phyloP scores from a whole-genome alignment of 2,329 filamentous ascomycete genomes.

The Xylariaceae sp. region DNA sequence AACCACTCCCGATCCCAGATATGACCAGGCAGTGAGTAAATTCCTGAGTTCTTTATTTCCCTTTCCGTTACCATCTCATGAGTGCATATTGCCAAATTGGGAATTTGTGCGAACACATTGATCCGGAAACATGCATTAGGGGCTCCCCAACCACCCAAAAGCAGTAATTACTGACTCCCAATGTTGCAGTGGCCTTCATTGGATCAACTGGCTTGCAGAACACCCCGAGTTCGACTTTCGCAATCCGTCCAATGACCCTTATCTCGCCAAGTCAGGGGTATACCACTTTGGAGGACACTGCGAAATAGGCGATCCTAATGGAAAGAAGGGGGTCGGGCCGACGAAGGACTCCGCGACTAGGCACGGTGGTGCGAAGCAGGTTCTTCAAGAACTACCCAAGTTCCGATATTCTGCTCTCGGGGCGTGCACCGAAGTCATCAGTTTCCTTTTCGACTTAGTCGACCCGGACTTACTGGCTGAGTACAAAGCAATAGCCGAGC shows the following conservation, averaged over 20 bases:
- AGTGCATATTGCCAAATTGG: too few relatives aligned
- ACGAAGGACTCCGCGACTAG: not conserved
- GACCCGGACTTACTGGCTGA: not conserved
- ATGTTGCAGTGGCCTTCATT: conserved; percentile 1
- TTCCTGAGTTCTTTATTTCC: too few relatives aligned
- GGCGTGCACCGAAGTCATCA: not conserved
- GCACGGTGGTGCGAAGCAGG: too few relatives aligned
- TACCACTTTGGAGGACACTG: not conserved
- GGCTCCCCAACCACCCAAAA: too few relatives aligned
- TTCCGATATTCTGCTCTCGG: not conserved
- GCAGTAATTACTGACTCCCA: too few relatives aligned
- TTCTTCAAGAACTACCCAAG: not conserved
- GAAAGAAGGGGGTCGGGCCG: not conserved
- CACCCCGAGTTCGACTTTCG: conserved; percentile 3
- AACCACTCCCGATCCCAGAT: conserved; percentile 3
- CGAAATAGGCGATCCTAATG: not conserved
- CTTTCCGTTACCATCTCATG: too few relatives aligned
- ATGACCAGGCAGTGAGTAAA: too few relatives aligned
- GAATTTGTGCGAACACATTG: too few relatives aligned
- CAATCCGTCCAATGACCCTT: not conserved
- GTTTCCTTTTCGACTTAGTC: conserved; percentile 4
- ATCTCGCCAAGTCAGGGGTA: not conserved
- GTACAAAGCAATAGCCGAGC: not conserved
- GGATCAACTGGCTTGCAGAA: conserved; percentile 1
- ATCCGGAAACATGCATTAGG: too few relatives aligned